phyloP scores from a whole-genome alignment of 768 basidiomycete species.

The Boletus sensibilis region DNA sequence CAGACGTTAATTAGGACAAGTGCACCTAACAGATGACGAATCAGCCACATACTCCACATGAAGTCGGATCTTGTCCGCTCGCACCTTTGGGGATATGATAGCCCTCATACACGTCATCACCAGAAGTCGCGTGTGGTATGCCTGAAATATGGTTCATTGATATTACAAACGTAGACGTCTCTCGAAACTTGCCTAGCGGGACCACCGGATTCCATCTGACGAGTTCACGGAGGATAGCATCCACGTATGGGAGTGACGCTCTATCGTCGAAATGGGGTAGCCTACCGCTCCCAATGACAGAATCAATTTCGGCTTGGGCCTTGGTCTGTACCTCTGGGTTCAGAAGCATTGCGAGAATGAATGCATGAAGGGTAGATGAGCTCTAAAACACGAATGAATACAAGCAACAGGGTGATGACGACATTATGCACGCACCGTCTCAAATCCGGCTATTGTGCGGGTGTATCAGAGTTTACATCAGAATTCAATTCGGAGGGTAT shows the following conservation, averaged over 20 bases:
- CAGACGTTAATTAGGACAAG: conserved; percentile 37
- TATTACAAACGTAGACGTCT: not conserved
- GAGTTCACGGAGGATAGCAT: conserved; percentile 41
- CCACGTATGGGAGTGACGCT: conserved; percentile 39
- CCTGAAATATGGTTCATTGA: conserved; percentile 4
- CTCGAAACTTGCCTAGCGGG: conserved; percentile 20
- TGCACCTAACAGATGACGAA: conserved; percentile 16
- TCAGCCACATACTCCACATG: not conserved
- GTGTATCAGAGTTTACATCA: not conserved
- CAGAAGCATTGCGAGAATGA: conserved; percentile 30
- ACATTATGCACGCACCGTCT: conserved; percentile 18
- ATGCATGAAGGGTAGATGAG: conserved; percentile 24
- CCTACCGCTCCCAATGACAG: conserved; percentile 19
- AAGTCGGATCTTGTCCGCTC: not conserved
- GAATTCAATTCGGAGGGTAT: not conserved
- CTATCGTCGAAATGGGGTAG: conserved; percentile 30
- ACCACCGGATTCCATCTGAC: conserved; percentile 27
- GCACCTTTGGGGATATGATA: conserved; percentile 44
- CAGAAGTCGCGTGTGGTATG: conserved; percentile 24
- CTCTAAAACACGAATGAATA: conserved; percentile 14
- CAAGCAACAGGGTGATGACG: not conserved
- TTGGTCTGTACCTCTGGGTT: conserved; percentile 26
- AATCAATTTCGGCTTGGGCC: conserved; percentile 30
- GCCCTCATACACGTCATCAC: conserved; percentile 28
- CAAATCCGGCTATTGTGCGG: conserved; percentile 21